phyloP scores from a whole-genome alignment of 495 filamentous ascomycete species.

The Aspergillus haitiensis region DNA sequence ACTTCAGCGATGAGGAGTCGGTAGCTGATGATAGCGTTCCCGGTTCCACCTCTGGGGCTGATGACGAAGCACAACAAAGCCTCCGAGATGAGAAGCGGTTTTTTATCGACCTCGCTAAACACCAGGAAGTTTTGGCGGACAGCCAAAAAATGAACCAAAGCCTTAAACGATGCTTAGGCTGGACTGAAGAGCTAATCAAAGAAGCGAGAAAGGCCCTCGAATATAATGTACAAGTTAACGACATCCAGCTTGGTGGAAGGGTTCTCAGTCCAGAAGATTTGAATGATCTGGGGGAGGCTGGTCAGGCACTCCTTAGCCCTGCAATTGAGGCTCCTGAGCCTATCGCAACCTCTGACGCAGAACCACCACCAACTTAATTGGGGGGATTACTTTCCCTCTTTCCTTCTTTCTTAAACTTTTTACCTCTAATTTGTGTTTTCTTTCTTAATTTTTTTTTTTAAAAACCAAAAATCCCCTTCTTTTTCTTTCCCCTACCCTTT shows the following conservation, averaged over 20 bases:
- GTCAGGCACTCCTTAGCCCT: slow-evolving; percentile 32
- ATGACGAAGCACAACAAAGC: slow-evolving; percentile 44
- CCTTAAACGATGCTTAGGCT: slow-evolving; percentile 79
- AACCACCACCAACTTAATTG: background rate
- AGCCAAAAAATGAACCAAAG: slow-evolving; percentile 93
- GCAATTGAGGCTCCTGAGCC: background rate
- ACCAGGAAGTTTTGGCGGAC: slow-evolving; percentile 82
- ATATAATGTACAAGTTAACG: slow-evolving; percentile 71
- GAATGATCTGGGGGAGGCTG: slow-evolving; percentile 49
- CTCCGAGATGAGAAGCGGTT: slow-evolving; percentile 72
- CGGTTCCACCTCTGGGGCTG: slow-evolving; percentile 37
- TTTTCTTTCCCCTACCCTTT: too few relatives aligned
- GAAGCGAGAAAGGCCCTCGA: slow-evolving; percentile 85
- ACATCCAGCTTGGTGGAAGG: slow-evolving; percentile 78
- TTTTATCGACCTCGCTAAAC: slow-evolving; percentile 78
- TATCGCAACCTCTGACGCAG: slow-evolving; percentile 2
- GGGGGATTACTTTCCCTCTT: background rate
- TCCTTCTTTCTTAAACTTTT: background rate
- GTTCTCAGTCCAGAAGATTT: slow-evolving; percentile 70
- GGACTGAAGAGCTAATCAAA: slow-evolving; percentile 85
- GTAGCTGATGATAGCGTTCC: slow-evolving; percentile 34
- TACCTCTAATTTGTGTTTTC: background rate
- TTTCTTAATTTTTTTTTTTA: background rate
- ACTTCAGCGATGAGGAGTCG: slow-evolving; percentile 49
- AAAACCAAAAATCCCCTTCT: too few relatives aligned